These are phyloP conservation scores for Apiospora phragmitis DNA, from an alignment of 2,329 filamentous ascomycete genomes.

Conservation along the genomic window DNA sequence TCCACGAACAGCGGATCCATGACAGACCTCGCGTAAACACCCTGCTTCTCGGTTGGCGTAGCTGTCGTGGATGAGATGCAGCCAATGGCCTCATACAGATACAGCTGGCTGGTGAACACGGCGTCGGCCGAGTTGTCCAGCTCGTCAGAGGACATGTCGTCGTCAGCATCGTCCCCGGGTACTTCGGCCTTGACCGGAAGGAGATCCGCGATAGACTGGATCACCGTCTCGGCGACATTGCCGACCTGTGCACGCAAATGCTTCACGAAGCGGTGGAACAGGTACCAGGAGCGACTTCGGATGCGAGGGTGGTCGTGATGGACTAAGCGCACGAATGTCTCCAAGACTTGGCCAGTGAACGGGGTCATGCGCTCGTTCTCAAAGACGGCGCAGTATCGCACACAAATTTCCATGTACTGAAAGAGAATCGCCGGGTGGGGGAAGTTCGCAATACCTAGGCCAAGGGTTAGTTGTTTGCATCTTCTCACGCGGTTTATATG, in stretches of 20 bases:
- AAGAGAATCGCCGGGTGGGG: constrained; percentile 89
- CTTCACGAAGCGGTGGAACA: constrained; percentile 91
- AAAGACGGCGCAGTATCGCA: constrained; percentile 91
- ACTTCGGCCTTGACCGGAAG: constrained; percentile 89
- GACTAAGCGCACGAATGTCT: constrained; percentile 87
- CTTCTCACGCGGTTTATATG: constrained; percentile 25
- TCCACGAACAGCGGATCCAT: constrained; percentile 90
- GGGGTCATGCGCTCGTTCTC: constrained; percentile 68
- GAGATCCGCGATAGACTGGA: constrained; percentile 85
- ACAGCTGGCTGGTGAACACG: constrained; percentile 86
- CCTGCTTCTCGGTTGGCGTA: constrained; percentile 82
- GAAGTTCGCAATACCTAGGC: constrained; percentile 75
- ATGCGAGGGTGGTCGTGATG: constrained; percentile 88
- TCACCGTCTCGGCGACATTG: constrained; percentile 87
- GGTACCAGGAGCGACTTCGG: constrained; percentile 91
- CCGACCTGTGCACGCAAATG: constrained; percentile 82
- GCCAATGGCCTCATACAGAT: constrained; percentile 92
- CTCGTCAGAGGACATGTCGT: constrained; percentile 94
- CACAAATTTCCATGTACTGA: constrained; percentile 98
- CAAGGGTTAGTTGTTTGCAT: constrained; percentile 6
- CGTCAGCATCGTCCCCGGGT: constrained; percentile 73
- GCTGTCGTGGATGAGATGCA: constrained; percentile 81
- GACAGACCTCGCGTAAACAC: constrained; percentile 81
- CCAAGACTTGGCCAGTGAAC: constrained; percentile 82
- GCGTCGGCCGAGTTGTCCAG: constrained; percentile 88